Evolutionary conservation across 768 basidiomycete genomes (phyloP).

Genomic region (Tulasnella sp.): DNA sequence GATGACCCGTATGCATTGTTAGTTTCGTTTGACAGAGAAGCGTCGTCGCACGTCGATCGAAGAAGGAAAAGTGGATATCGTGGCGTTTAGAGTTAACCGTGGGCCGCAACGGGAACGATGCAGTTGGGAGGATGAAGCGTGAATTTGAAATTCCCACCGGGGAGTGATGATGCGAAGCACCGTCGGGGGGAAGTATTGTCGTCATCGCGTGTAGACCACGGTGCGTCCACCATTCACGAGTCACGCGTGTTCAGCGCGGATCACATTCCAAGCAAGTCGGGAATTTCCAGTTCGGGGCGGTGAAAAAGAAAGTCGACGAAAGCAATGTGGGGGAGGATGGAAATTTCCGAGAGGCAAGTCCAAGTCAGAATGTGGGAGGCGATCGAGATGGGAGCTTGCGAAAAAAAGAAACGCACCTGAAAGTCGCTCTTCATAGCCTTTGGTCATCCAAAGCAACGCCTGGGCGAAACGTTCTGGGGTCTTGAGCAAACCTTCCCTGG

Average conservation of each 20-base stretch:
- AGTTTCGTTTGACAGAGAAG: background rate
- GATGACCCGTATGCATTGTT: background rate
- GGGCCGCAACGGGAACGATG: constrained; percentile 7
- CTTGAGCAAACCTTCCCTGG: constrained; percentile 83
- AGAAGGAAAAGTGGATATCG: background rate
- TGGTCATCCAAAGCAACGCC: constrained; percentile 98
- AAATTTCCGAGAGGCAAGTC: constrained; percentile 2
- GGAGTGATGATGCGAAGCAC: background rate
- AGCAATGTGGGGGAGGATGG: background rate
- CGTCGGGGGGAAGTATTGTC: background rate
- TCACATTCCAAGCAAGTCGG: background rate
- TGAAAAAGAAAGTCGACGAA: background rate
- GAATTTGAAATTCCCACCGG: background rate
- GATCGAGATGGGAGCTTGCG: background rate
- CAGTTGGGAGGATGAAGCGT: background rate
- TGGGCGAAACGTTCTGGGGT: constrained; percentile 97
- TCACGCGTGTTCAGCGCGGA: background rate
- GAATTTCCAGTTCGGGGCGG: background rate
- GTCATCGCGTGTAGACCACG: background rate
- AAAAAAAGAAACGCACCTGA: constrained; percentile 64
- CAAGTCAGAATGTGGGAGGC: background rate
- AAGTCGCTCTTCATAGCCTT: constrained; percentile 94
- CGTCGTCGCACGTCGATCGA: background rate
- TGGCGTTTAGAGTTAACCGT: constrained; percentile 24
- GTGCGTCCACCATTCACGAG: background rate